Evolutionary conservation across 1,139 yeast species (phyloP), one percentile per base, ranked within the genome.

Genomic region (Candida glucosophila): DNA sequence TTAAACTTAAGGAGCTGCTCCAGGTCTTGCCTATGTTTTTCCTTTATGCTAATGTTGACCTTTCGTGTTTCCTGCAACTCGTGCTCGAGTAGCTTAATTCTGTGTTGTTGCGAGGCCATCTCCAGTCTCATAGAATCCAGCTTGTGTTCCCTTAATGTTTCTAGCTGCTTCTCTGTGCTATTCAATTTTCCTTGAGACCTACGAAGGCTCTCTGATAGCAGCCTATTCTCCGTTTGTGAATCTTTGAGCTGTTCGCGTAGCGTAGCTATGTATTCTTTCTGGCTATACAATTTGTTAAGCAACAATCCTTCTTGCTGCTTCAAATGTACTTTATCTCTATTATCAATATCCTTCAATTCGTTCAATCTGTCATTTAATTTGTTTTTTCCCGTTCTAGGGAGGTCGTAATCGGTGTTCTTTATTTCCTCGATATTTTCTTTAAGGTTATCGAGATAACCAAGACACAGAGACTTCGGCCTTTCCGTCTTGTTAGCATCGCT

Each of bases 391-490:
- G 17, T 25, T 8, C 24, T 17, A 3, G 41, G 42, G 14, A 37
- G 19, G 6, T 31, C 33, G 24, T 36, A 37, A n/a, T 31, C 29
- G 12, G 34, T 28, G 11, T 28, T 30, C 12, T 28, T 27, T 12
- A 37, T 34, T 8, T 29, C 31, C 6, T 30, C 18, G 4, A 38
- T 27, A 20, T 36, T 33, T 20, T 33, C 31, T 20, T 31, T 34
- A 15, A 38, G 27, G 9, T 26, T 28, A 11, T 34, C 33, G 13
- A 34, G 30, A 16, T 31, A 24, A 6, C 14, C 22, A n/a, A n/a
- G n/a, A n/a, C n/a, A n/a, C n/a, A n/a, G n/a, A n/a, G n/a, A n/a
- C n/a, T n/a, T n/a, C n/a, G n/a, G n/a, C n/a, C n/a, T n/a, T 16
- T 20, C 14, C 12, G 20, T 15, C 19, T 12, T 13, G 8, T 10